These are phyloP conservation scores for Trypanosoma avium DNA, from an alignment of 208 protist genomes.

Conservation along the genomic window DNA sequence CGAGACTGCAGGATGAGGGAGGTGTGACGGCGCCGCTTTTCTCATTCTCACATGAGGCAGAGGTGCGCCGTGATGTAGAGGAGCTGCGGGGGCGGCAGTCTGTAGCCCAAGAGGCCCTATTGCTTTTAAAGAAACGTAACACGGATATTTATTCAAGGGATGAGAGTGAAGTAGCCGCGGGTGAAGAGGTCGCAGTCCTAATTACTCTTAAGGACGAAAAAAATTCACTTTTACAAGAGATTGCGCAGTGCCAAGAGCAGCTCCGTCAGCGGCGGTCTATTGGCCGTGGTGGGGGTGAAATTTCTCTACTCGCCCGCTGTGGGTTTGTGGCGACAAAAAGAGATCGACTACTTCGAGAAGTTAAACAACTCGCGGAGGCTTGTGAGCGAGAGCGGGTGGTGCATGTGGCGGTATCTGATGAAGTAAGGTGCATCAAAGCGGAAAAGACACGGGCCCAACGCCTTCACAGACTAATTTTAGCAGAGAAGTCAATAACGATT, in stretches of 20 bases:
- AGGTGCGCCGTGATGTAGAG: constrained; percentile 2
- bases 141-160: background rate
- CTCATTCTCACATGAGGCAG: no score
- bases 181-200: background rate
- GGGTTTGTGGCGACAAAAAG: background rate
- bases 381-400: background rate
- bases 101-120: background rate
- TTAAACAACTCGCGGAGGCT: background rate
- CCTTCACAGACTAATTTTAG: background rate
- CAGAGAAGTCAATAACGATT: constrained; percentile 2
- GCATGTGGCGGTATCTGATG: background rate
- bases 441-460: background rate
- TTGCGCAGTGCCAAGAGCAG: background rate
- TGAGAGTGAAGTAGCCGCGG: background rate
- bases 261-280: background rate
- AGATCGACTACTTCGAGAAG: constrained; percentile 10
- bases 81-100: background rate
- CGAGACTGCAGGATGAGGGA: background rate
- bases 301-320: background rate
- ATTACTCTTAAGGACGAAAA: no score
- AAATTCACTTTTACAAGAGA: no score
- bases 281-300: background rate
- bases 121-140: background rate
- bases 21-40: background rate
- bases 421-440: background rate